phyloP scores from a whole-genome alignment of 495 filamentous ascomycete species.

The Hypoxylon cercidicola region DNA sequence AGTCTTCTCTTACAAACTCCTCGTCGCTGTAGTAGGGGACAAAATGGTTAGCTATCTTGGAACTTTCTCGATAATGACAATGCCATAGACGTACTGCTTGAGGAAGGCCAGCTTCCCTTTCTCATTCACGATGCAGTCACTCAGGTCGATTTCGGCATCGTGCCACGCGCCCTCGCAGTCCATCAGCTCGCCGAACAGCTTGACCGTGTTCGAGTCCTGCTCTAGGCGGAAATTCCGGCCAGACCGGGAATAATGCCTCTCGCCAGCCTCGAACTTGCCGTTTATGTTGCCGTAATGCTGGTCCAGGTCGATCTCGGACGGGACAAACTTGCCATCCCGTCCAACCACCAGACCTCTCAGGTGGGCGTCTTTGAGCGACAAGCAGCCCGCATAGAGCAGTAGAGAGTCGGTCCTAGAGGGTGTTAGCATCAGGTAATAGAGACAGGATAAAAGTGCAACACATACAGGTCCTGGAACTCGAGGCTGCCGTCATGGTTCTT shows the following conservation, averaged over 20 bases:
- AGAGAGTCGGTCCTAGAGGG: constrained; percentile 28
- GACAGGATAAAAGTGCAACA: neutral
- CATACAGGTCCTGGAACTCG: constrained; percentile 34
- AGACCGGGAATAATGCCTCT: constrained; percentile 26
- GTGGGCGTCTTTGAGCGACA: constrained; percentile 16
- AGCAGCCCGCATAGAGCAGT: constrained; percentile 23
- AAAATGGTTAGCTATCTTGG: constrained; percentile 19
- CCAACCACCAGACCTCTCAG: constrained; percentile 28
- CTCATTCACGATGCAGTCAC: constrained; percentile 23
- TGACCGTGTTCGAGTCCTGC: constrained; percentile 12
- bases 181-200: constrained; percentile 26
- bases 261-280: constrained; percentile 29
- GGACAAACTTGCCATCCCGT: constrained; percentile 27
- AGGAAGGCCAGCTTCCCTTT: constrained; percentile 23
- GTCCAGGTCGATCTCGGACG: constrained; percentile 35
- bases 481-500: constrained; percentile 32
- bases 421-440: constrained; percentile 1
- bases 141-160: constrained; percentile 28
- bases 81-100: constrained; percentile 22
- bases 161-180: constrained; percentile 26
- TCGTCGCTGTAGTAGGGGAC: constrained; percentile 13
- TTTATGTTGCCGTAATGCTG: constrained; percentile 35
- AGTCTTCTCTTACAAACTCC: constrained; percentile 14
- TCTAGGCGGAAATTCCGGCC: constrained; percentile 27
- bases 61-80: neutral